Evolutionary conservation across 1,139 yeast species (phyloP).

Genomic region (Debaryomycetaceae sp.): DNA sequence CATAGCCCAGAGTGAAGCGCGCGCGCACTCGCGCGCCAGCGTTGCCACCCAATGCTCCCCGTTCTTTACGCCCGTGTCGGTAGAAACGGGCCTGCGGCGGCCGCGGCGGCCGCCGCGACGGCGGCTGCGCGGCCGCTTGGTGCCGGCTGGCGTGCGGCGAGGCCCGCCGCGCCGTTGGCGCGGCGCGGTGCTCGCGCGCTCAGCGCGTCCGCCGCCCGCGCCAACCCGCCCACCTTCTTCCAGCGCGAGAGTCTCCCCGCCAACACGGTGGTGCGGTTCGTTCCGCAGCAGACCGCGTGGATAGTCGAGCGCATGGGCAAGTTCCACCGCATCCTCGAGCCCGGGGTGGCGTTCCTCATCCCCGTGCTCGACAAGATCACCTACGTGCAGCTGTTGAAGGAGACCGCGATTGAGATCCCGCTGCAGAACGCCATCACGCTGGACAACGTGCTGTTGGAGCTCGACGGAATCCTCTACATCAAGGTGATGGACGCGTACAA

Average conservation of each 20-base stretch:
- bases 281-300: constrained; percentile 91
- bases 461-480: constrained; percentile 80
- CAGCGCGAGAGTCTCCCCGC: constrained; percentile 66
- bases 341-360: constrained; percentile 70
- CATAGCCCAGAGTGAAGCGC: no score
- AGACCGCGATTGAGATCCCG: constrained; percentile 79
- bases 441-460: constrained; percentile 78
- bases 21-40: no score
- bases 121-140: background rate
- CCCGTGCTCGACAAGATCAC: constrained; percentile 74
- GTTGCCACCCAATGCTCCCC: no score
- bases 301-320: constrained; percentile 90
- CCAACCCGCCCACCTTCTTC: constrained; percentile 48
- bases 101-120: constrained; percentile 2
- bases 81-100: no score
- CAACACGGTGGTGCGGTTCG: constrained; percentile 71
- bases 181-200: background rate
- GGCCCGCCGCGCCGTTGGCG: constrained; percentile 3
- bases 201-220: constrained; percentile 1
- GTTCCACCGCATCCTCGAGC: constrained; percentile 67
- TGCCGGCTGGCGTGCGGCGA: constrained; percentile 1
- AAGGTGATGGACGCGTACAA: constrained; percentile 77
- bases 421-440: constrained; percentile 81
- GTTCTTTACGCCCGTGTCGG: no score
- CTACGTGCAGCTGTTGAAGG: constrained; percentile 79